Conservation (phyloP, 164 flowering plant genomes). For the Pachysandra terminalis region DNA sequence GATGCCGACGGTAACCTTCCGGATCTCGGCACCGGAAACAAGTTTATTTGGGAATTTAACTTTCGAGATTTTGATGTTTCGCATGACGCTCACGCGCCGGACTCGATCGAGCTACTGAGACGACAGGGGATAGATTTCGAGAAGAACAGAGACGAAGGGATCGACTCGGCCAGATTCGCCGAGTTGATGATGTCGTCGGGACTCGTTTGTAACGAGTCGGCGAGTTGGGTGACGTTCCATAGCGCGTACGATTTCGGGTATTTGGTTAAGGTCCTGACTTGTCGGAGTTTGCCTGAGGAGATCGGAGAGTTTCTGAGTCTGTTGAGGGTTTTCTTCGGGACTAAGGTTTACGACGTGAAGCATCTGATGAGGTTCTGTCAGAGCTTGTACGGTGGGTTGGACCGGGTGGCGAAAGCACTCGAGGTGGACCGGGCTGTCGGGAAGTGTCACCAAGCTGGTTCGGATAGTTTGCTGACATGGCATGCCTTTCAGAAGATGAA, state of each 20-base stretch:
- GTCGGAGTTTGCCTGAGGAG: not conserved
- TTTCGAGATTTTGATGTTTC: slow-evolving; percentile 22
- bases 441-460: too few relatives aligned
- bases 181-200: slow-evolving; percentile 8
- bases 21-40: not conserved
- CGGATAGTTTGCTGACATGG: too few relatives aligned
- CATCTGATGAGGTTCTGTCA: not conserved
- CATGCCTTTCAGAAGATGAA: too few relatives aligned
- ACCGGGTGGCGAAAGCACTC: too few relatives aligned
- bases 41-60: slow-evolving; percentile 27
- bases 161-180: slow-evolving; percentile 15
- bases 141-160: slow-evolving; percentile 14
- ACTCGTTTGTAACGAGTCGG: not conserved
- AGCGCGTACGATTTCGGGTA: too few relatives aligned
- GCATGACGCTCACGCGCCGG: slow-evolving; percentile 9
- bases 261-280: too few relatives aligned
- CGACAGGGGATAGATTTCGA: slow-evolving; percentile 25
- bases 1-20: slow-evolving; percentile 13
- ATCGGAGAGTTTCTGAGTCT: slow-evolving; percentile 1
- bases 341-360: not conserved
- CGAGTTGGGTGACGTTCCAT: too few relatives aligned
- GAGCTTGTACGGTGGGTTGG: slow-evolving; percentile 7
- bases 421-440: too few relatives aligned
- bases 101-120: slow-evolving; percentile 20
- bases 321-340: not conserved